Base-by-base conservation (phyloP, 495 filamentous ascomycete species). In the Acidiella bohemica region DNA sequence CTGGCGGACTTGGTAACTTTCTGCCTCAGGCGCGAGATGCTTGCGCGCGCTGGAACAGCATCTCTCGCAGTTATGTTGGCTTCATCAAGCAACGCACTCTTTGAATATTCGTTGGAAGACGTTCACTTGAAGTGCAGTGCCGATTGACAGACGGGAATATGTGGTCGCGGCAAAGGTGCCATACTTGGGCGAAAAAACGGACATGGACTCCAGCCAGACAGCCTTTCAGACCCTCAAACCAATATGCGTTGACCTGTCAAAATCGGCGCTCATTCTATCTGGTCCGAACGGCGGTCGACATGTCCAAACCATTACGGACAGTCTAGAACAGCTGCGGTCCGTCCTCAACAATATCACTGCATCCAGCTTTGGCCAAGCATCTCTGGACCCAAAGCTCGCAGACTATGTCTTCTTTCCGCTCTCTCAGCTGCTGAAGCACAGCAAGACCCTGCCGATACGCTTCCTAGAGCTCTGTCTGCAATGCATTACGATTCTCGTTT, bases 341-440 rank as follows among this genome's bases (percentile, higher is more conserved):
- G 51, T 69, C 14, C 60, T 92, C 18, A 58, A 67, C 4, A 55
- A 62, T 24, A 65, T 80, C 49, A 62, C 65, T 26, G 53, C 44
- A 32, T 61, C 64, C 33, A 63, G 70, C 24, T 59, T 63, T 13
- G 4, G 17, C 28, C 62, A n/a, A n/a, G n/a, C n/a, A n/a, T n/a
- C 67, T 0, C 63, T 95, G 9, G 84, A 94, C 54, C 67, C 74
- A 37, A 85, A 84, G 57, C 63, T 95, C 19, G 90, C 86, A 6
- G 84, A 95, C 57, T 99, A 94, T 64, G 72, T 80, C 49, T 96
- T 96, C 67, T 90, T 93, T 50, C 90, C 90, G 0, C 62, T 99
- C 0, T 84, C 82, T 2, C 80, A 92, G 45, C 75, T 96, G 34
- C 79, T 99, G 48, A 77, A 81, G 40, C 69, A 75, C 36, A 78